Base-by-base conservation (phyloP, 768 basidiomycete species). In the Dentipellis sp. region DNA sequence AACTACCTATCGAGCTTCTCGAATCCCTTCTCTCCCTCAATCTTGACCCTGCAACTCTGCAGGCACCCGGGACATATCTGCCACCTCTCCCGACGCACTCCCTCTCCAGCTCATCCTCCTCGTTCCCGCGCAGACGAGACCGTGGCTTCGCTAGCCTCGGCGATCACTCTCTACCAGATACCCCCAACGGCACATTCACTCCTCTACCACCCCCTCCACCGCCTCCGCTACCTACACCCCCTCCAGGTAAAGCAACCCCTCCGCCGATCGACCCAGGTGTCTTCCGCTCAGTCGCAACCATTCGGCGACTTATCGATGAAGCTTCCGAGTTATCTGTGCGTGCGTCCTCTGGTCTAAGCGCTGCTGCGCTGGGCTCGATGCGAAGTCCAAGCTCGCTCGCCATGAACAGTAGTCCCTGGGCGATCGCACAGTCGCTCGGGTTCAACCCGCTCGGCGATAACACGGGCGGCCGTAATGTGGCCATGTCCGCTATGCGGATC, bases 221-320 rank as follows among this genome's bases (percentile, higher is more conserved):
- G 19, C 73, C 78, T 37, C 72, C 76, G 2, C 73, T 83, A 52
- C 83, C 81, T 14, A 59, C 74, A 10, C 77, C 81, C 1, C 78
- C 77, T 50, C 77, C 83, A 4, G 83, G 83, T 3, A 86, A 83
- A 58, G 79, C 86, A 2, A 79, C 82, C 0, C 92, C 92, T 0
- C 90, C 91, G 0, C 92, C 91, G 11, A 90, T 94, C 52, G 92
- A 94, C 64, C 90, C 91, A 0, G 91, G 89, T 40, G 89, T 91
- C 1, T 91, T 94, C 62, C 82, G 83, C 19, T 86, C 80, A 50
- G 84, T 93, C 21, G 75, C 81, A 0, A 73, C 78, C 23, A 91
- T 94, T 54, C 82, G 92, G 19, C 74, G 82, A 52, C 81, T 93
- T 38, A 90, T 94, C 59, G 92, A 94, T 65, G 91, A 92, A 65